Base-by-base conservation (phyloP, 2,329 filamentous ascomycete genomes). In the Corniculantispora saksenae region DNA sequence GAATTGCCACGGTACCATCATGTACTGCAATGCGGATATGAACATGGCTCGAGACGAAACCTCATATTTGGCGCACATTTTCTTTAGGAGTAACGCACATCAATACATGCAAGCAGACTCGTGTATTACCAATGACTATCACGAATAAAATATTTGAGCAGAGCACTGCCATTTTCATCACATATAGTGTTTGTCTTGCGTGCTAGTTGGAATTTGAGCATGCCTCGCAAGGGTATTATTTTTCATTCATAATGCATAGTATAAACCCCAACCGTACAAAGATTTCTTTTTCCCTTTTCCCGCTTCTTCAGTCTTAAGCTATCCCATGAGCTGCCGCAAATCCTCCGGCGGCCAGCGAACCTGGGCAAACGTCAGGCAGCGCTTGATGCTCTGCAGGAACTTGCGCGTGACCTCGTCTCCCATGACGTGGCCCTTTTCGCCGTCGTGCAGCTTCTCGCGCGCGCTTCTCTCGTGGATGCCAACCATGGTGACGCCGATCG, bases 401-500 rank as follows among this genome's bases (percentile, higher is more conserved):
- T 98, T 99, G 70, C 95, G 86, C 61, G 95, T 99, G 53, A 91
- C 89, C 80, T 99, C 95, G 75, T 98, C 95, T 65, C 93, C 94
- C 89, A 99, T 93, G 72, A 98, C 97, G 77, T 99, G 94, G 4
- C 94, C 95, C 73, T 93, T 90, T 73, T 90, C 88, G 66, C 89
- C 90, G 76, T 95, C 88, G 75, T 98, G 94, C 66, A 99, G 81
- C 80, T 99, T 99, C 80, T 99, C 95, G 68, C 95, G 87, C 23
- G 95, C 94, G 70, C 91, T 95, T 74, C 95, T 89, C 83, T 98
- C 95, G 86, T 99, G 95, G 72, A 99, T 99, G 83, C 95, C 95
- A 73, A 99, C 95, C 95, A 98, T 99, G 77, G 95, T 99, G 47
- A 99, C 95, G 79, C 95, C 95, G 73, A 99, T 99, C 27, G 95